Percentiles rank a stretch among this genome's conserved stretches.
These are phyloP conservation scores for Achaetomiella virescens DNA, from an alignment of 495 filamentous ascomycete genomes.

Conservation along the genomic window DNA sequence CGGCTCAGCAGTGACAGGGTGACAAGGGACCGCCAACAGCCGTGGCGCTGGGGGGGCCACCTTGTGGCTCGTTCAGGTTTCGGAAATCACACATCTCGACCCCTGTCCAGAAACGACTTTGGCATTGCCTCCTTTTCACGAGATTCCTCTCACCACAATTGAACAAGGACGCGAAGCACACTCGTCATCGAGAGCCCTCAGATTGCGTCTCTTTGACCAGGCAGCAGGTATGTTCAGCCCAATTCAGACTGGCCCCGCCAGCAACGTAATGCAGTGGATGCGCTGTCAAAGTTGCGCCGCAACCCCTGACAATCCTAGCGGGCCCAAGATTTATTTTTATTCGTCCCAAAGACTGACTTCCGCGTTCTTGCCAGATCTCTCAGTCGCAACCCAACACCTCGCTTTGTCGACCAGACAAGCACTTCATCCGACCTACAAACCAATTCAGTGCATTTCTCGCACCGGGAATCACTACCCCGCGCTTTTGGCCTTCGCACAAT, in stretches of 20 bases:
- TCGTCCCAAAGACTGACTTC: slow-evolving; percentile 16
- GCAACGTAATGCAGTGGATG: slow-evolving; percentile 6
- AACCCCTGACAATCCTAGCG: slow-evolving; percentile 3
- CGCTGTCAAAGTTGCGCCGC: neutral
- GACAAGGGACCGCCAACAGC: too few relatives aligned
- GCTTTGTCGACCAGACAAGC: neutral
- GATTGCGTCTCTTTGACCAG: slow-evolving; percentile 5
- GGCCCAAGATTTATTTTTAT: slow-evolving; percentile 20
- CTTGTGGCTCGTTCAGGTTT: slow-evolving; percentile 12
- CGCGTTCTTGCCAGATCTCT: slow-evolving; percentile 29
- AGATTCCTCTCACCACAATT: neutral
- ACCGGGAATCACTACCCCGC: neutral
- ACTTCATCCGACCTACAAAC: neutral
- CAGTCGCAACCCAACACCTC: slow-evolving; percentile 2
- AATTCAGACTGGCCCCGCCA: neutral
- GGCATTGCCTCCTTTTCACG: neutral
- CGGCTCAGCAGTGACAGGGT: slow-evolving; percentile 15
- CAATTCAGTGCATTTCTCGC: neutral
- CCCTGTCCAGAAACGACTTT: slow-evolving; percentile 15
- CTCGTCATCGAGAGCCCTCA: neutral
- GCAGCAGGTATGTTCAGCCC: slow-evolving; percentile 11
- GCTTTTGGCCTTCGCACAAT: neutral
- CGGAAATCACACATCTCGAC: slow-evolving; percentile 15
- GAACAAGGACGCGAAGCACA: neutral
- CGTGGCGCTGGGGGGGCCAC: too few relatives aligned